These are phyloP conservation scores for Ammopiptanthus mongolicus DNA, from an alignment of 306 rosid species.

Conservation along the genomic window DNA sequence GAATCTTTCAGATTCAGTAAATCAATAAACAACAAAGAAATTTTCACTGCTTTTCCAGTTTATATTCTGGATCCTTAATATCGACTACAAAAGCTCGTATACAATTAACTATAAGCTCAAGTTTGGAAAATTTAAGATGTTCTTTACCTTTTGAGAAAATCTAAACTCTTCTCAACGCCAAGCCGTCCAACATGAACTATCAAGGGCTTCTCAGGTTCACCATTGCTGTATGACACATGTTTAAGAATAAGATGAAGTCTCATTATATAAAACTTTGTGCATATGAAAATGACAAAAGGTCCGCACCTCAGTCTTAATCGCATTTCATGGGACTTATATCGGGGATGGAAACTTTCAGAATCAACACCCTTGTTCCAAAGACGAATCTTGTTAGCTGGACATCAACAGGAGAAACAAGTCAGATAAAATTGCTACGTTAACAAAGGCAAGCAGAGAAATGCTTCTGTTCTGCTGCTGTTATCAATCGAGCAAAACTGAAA, in stretches of 20 bases:
- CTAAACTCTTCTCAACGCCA: conserved; percentile 98
- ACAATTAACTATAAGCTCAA: background rate
- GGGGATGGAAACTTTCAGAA: conserved; percentile 87
- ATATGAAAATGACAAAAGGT: background rate
- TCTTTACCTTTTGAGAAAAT: conserved; percentile 78
- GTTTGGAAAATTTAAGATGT: conserved; percentile 3
- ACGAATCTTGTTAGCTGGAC: conserved; percentile 80
- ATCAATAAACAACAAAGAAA: background rate
- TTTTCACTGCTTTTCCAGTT: background rate
- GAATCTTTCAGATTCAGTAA: conserved; percentile 11
- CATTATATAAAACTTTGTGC: background rate
- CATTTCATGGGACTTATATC: conserved; percentile 75
- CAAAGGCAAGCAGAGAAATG: background rate
- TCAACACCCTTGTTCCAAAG: conserved; percentile 99
- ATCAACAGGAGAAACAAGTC: conserved; percentile 23
- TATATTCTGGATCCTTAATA: background rate
- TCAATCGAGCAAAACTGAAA: background rate
- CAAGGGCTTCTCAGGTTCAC: conserved; percentile 92
- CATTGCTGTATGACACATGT: conserved; percentile 46
- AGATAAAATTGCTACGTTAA: background rate
- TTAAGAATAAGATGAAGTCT: conserved; percentile 16
- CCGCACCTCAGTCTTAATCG: conserved; percentile 64
- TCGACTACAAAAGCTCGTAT: background rate
- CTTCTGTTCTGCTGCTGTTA: background rate
- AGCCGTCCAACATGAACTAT: conserved; percentile 91